Evolutionary conservation across 2,329 filamentous ascomycete genomes (phyloP), one percentile per base, ranked within the genome.

Genomic region (Alternaria ethzedia): DNA sequence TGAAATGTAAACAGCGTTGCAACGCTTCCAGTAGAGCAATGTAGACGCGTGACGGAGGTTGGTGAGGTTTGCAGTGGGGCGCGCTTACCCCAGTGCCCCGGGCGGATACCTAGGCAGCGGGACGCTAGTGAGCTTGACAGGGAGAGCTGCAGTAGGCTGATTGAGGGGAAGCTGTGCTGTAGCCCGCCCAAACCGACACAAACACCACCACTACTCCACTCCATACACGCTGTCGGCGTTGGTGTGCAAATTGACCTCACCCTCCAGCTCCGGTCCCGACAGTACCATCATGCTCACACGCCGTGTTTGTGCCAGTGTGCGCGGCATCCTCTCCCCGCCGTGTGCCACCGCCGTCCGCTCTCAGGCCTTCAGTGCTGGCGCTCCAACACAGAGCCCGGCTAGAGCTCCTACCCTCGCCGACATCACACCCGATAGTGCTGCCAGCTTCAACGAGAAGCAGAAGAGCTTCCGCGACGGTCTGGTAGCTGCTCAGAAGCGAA

Each of bases 401-500:
- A 71, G 75, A 61, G 69, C 73, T 46, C 96, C 96, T n/a, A 89
- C 91, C 41, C 88, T 99, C 70, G 91, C 92, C 79, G 94, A 99
- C 82, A 89, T 99, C 84, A 91, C 86, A 49, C 88, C 90, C 52
- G 85, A 91, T 67, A 88, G 88, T 66, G 90, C 92, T 69, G 85
- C 89, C 57, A 85, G 86, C 60, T 99, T 98, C 86, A 93, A 92
- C 79, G 83, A 86, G 75, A 93, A 91, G 81, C 94, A 97, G 84
- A 91, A 90, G 81, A 86, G 90, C 76, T 98, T 97, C 83, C 91
- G 96, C 79, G 90, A 94, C 81, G 88, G 91, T 79, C 84, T 97
- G 75, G 87, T 89, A 74, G 87, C 90, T 82, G 89, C 89, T 79
- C 89, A 92, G 82, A 91, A 90, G 84, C 86, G 85, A 81, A 91